Evolutionary conservation across 1,284 basidiomycete genomes (phyloP), one percentile per base, ranked within the genome.

Genomic region (Melanopsichium pennsylvanicum): DNA sequence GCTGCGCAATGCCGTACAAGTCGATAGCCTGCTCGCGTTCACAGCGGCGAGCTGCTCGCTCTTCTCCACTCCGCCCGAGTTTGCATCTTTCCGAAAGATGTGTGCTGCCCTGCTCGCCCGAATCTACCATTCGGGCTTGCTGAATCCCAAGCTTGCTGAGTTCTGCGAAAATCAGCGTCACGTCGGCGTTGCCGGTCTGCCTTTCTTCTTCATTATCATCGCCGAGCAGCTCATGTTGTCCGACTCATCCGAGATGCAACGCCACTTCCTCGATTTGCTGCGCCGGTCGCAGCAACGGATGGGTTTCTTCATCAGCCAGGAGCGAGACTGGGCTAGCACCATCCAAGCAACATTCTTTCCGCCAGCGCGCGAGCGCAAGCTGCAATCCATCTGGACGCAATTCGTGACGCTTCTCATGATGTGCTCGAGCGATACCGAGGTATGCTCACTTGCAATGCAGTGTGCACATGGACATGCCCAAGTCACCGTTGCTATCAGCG

Each of bases 391-490:
- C 22, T 59, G 45, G 49, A 54, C 70, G 8, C 66, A 72, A 46
- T 41, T 70, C 8, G 70, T 52, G 16, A 60, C 58, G 13, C 41
- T 73, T 13, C 51, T 78, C 29, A 60, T 77, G 43, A 66, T 76
- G 42, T 78, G 75, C 45, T 75, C 72, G 3, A 57, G 73, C 34
- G 72, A 78, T 18, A 74, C 72, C 15, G 74, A 76, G 15, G 69
- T 77, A 16, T 77, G 71, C 54, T 67, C 70, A 4, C 47, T 40
- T 7, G 72, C 74, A 13, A 67, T 74, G 67, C 72, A 73, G 39
- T 58, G 52, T 26, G 57, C 58, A 4, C 37, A 54, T 13, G 62
- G 40, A 10, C 58, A 66, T 25, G 70, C 61, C n/a, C 45, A 43
- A 31, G 45, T 67, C 10, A 52, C 45, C 2, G 16, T 39, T 16